These are phyloP conservation scores for Ascochyta lentis DNA, from an alignment of 2,329 filamentous ascomycete species.

Conservation along the genomic window DNA sequence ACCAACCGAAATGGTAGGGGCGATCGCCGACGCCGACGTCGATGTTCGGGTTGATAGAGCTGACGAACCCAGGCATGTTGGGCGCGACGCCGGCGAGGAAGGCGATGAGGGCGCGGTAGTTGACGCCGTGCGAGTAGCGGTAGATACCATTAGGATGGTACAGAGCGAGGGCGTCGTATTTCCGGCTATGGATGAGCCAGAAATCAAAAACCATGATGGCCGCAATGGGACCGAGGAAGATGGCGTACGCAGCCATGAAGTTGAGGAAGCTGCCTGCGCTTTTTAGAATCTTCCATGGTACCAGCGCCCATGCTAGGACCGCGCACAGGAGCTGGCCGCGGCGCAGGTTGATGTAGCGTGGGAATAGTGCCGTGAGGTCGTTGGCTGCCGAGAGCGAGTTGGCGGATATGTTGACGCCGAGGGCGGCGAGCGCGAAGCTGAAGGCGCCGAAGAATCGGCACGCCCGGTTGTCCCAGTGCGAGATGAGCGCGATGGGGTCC, in stretches of 20 bases:
- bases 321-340: conserved; percentile 57
- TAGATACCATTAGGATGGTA: conserved; percentile 60
- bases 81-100: conserved; percentile 65
- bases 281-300: conserved; percentile 57
- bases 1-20: conserved; percentile 71
- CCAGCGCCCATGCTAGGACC: conserved; percentile 52
- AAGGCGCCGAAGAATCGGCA: conserved; percentile 52
- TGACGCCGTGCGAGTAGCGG: conserved; percentile 60
- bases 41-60: conserved; percentile 50
- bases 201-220: conserved; percentile 67
- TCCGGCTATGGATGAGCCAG: conserved; percentile 61
- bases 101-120: conserved; percentile 66
- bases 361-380: conserved; percentile 60
- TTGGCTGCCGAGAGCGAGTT: conserved; percentile 62
- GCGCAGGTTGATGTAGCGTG: conserved; percentile 61
- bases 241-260: conserved; percentile 71
- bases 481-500: conserved; percentile 52
- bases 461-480: conserved; percentile 48
- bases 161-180: conserved; percentile 59
- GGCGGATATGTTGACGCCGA: conserved; percentile 61
- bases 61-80: conserved; percentile 63
- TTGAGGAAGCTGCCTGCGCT: conserved; percentile 54
- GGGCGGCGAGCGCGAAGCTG: conserved; percentile 57
- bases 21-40: conserved; percentile 56
- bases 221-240: conserved; percentile 70